phyloP scores from a whole-genome alignment of 306 rosid species.

The Vicia villosa region DNA sequence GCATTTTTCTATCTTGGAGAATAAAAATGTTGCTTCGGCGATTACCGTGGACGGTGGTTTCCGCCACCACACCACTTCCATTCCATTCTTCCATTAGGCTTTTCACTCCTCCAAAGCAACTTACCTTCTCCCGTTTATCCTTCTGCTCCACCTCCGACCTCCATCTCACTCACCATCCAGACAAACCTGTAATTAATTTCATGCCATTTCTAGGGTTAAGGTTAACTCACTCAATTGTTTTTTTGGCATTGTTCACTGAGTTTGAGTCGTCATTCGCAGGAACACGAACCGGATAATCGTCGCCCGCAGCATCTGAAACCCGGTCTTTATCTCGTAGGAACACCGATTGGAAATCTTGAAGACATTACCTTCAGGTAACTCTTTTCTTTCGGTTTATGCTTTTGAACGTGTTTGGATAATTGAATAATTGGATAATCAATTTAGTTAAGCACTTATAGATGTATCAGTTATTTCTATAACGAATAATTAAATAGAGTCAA shows the following conservation, averaged over 20 bases:
- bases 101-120: conserved; percentile 23
- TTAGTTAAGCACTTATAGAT: too few species aligned
- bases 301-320: conserved; percentile 47
- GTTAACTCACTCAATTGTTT: not conserved
- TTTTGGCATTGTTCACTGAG: not conserved
- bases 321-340: conserved; percentile 87
- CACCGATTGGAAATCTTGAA: conserved; percentile 74
- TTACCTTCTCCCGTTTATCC: conserved; percentile 29
- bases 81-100: conserved; percentile 26
- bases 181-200: conserved; percentile 49
- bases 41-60: conserved; percentile 54
- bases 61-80: conserved; percentile 41
- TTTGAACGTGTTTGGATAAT: too few species aligned
- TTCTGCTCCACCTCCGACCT: conserved; percentile 38
- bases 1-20: not conserved
- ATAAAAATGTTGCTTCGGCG: conserved; percentile 59
- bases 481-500: too few species aligned
- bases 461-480: too few species aligned
- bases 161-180: conserved; percentile 43
- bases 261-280: conserved; percentile 24
- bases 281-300: conserved; percentile 5
- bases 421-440: too few species aligned
- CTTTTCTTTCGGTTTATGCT: too few species aligned
- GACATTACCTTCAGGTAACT: conserved; percentile 62
- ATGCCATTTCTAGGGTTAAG: conserved; percentile 6